Evolutionary conservation across 805 yeast genomes (phyloP).

Genomic region (Candida lessepsii): DNA sequence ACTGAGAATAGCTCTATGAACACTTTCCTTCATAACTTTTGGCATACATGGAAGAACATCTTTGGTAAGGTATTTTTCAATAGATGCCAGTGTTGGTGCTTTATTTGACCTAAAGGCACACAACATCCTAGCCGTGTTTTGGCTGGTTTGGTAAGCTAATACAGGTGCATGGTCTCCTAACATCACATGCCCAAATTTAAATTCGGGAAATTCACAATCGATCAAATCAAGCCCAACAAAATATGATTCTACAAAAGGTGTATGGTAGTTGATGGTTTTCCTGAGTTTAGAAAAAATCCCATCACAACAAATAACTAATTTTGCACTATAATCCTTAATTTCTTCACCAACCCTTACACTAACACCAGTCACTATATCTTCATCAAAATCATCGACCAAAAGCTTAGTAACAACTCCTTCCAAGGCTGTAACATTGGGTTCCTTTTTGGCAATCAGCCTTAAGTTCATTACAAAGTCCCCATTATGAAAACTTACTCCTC

Average conservation of each 20-base stretch:
- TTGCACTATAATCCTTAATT: constrained; percentile 49
- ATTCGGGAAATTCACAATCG: constrained; percentile 73
- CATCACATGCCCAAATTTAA: constrained; percentile 84
- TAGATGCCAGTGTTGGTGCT: constrained; percentile 67
- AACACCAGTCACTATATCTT: constrained; percentile 70
- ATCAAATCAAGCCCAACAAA: constrained; percentile 80
- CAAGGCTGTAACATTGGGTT: constrained; percentile 71
- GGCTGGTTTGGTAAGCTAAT: constrained; percentile 81
- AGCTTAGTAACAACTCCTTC: constrained; percentile 82
- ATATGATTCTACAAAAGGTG: constrained; percentile 74
- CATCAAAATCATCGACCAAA: constrained; percentile 50
- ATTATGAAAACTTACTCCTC: constrained; percentile 90
- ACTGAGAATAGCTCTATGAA: constrained; percentile 54
- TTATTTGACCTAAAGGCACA: constrained; percentile 79
- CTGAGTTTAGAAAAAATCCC: constrained; percentile 94
- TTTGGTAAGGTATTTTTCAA: constrained; percentile 56
- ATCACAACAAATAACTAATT: constrained; percentile 78
- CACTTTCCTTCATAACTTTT: constrained; percentile 58
- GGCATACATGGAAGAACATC: constrained; percentile 74
- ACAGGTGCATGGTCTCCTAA: constrained; percentile 86
- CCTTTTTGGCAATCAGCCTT: constrained; percentile 63
- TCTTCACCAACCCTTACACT: constrained; percentile 49
- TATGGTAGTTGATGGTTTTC: constrained; percentile 59
- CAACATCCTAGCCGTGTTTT: constrained; percentile 78
- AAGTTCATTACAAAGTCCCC: constrained; percentile 82